A percentile compares a stretch with the other conserved stretches of the same genome.
These are phyloP conservation scores for Flammula alnicola DNA, from an alignment of 1,284 basidiomycete species.

Conservation along the genomic window DNA sequence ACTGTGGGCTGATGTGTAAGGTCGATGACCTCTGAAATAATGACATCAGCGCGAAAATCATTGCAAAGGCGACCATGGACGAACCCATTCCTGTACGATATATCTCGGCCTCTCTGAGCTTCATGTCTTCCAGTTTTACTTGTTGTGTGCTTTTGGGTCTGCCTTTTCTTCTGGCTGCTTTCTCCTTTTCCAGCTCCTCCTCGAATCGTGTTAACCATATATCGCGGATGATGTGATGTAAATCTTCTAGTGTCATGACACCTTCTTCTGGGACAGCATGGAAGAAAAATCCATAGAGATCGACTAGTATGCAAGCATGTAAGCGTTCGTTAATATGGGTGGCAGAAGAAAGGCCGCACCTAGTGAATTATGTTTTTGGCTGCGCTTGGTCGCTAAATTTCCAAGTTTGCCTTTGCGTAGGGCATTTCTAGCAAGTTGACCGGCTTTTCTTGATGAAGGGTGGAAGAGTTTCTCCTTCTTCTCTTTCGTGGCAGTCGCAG, in stretches of 20 bases:
- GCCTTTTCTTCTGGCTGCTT: conserved; percentile 69
- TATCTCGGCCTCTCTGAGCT: conserved; percentile 68
- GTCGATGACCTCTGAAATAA: conserved; percentile 91
- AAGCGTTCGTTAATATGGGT: conserved; percentile 13
- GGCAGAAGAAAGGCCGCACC: conserved; percentile 42
- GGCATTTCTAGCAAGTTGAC: conserved; percentile 74
- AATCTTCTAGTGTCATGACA: conserved; percentile 64
- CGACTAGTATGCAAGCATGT: conserved; percentile 50
- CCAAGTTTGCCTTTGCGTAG: conserved; percentile 75
- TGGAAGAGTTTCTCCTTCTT: conserved; percentile 83
- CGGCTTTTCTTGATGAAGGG: conserved; percentile 82
- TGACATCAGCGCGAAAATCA: too few species aligned
- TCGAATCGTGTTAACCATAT: conserved; percentile 81
- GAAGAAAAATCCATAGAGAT: conserved; percentile 82
- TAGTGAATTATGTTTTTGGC: conserved; percentile 57
- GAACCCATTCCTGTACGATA: conserved; percentile 86
- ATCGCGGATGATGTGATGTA: conserved; percentile 71
- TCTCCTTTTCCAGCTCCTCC: conserved; percentile 67
- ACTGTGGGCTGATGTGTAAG: conserved; percentile 78
- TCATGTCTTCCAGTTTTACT: conserved; percentile 73
- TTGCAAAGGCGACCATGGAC: conserved; percentile 34
- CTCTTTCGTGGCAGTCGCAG: conserved; percentile 25
- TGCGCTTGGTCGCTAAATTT: conserved; percentile 57
- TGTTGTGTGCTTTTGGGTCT: conserved; percentile 78
- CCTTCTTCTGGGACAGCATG: conserved; percentile 71